These are phyloP conservation scores for Phaseolus coccineus DNA, from an alignment of 331 rosid species.

Conservation along the genomic window DNA sequence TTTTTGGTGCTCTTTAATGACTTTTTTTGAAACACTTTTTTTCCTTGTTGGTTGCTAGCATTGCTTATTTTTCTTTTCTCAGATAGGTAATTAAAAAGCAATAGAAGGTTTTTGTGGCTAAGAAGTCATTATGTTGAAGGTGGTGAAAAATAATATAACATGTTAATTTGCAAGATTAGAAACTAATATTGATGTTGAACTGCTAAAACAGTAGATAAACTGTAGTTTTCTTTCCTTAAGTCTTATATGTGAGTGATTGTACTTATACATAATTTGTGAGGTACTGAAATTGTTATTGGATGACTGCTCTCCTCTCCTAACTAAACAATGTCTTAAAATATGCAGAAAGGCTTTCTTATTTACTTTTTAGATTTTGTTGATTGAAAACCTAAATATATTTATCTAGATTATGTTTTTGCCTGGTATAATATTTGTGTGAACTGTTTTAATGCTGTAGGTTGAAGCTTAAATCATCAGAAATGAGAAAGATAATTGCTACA, in stretches of 20 bases:
- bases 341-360: conserved; percentile 12
- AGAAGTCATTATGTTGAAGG: conserved; percentile 9
- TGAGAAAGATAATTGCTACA: conserved; percentile 79
- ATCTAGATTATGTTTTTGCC: conserved; percentile 21
- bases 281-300: conserved; percentile 31
- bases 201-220: conserved; percentile 9
- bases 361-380: conserved; percentile 15
- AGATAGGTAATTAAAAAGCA: conserved; percentile 1
- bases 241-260: neutral
- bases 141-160: neutral
- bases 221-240: conserved; percentile 27
- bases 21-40: conserved; percentile 25
- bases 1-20: conserved; percentile 7
- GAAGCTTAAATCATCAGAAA: conserved; percentile 63
- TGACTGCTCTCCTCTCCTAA: conserved; percentile 10
- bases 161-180: conserved; percentile 6
- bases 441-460: conserved; percentile 52
- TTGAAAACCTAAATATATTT: conserved; percentile 12
- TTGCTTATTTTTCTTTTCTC: conserved; percentile 15
- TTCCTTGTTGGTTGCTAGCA: conserved; percentile 25
- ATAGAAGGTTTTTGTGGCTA: neutral
- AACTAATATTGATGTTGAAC: neutral
- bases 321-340: conserved; percentile 18
- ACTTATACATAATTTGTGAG: conserved; percentile 10
- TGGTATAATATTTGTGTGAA: conserved; percentile 12